Percentiles rank a stretch among this genome's conserved stretches.
Evolutionary conservation across 2,329 filamentous ascomycete species (phyloP).

Genomic region (Fusarium virguliforme): DNA sequence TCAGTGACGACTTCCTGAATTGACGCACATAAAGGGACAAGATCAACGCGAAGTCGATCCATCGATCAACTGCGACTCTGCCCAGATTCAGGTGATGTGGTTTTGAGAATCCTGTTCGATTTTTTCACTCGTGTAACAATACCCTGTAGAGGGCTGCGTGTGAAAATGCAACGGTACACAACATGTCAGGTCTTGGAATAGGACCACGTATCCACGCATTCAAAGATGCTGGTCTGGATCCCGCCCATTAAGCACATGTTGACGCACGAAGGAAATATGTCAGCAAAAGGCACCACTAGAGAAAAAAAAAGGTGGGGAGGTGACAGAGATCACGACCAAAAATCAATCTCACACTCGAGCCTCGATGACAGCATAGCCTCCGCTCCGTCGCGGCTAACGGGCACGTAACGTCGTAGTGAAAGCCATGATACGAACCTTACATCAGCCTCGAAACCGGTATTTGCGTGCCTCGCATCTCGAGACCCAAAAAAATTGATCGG

Average conservation of each 20-base stretch:
- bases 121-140: slow-evolving; percentile 15
- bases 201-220: slow-evolving; percentile 22
- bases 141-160: slow-evolving; percentile 19
- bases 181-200: slow-evolving; percentile 14
- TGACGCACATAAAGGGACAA: background rate
- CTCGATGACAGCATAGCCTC: slow-evolving; percentile 21
- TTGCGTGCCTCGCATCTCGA: slow-evolving; percentile 15
- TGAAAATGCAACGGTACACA: slow-evolving; percentile 19
- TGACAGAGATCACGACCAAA: slow-evolving; percentile 3
- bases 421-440: slow-evolving; percentile 13
- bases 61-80: background rate
- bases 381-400: slow-evolving; percentile 10
- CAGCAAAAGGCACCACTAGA: slow-evolving; percentile 9
- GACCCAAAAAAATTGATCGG: slow-evolving; percentile 11
- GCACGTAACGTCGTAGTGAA: slow-evolving; percentile 14
- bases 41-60: background rate
- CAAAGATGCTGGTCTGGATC: slow-evolving; percentile 9
- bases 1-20: background rate
- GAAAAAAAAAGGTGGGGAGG: background rate
- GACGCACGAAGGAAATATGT: background rate
- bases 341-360: background rate
- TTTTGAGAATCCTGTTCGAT: slow-evolving; percentile 13
- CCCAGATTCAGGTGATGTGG: background rate
- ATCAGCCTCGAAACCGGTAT: slow-evolving; percentile 19
- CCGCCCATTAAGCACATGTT: slow-evolving; percentile 14